Evolutionary conservation across 2,329 filamentous ascomycete genomes (phyloP).

Genomic region (Lasiodiplodia gonubiensis): DNA sequence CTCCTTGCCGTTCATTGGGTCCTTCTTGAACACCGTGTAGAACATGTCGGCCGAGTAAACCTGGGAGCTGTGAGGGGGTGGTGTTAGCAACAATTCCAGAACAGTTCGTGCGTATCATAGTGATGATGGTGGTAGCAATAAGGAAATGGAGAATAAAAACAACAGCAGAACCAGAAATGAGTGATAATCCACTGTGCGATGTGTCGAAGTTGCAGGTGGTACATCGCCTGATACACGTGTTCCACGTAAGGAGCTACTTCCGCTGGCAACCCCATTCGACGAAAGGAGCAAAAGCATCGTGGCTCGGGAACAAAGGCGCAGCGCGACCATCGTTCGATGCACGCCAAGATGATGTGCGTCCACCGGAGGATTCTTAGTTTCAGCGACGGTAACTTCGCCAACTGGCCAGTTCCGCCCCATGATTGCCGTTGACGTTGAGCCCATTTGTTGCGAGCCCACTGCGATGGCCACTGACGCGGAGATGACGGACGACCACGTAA

Average conservation of each 20-base stretch:
- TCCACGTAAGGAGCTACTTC: not conserved
- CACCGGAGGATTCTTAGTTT: not conserved
- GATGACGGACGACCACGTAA: not conserved
- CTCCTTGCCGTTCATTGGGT: conserved; percentile 78
- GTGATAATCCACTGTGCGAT: not conserved
- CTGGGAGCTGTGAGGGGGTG: conserved; percentile 61
- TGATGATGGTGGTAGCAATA: not conserved
- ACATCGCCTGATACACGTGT: not conserved
- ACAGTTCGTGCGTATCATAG: no score
- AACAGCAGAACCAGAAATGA: not conserved
- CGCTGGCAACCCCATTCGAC: not conserved
- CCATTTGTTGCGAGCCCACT: not conserved
- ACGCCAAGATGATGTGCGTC: not conserved
- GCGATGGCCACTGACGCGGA: not conserved
- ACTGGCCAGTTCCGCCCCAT: not conserved
- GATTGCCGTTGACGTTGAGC: not conserved
- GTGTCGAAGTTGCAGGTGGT: not conserved
- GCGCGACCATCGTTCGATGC: conserved; percentile 1
- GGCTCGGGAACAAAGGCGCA: not conserved
- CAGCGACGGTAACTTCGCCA: not conserved
- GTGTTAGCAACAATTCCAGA: no score
- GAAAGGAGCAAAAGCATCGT: not conserved
- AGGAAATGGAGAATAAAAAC: not conserved
- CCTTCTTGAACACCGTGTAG: conserved; percentile 75
- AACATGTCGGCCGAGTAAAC: conserved; percentile 90